These are phyloP conservation scores for Colletotrichum sp. DNA, from an alignment of 2,329 filamentous ascomycete genomes.

Conservation along the genomic window DNA sequence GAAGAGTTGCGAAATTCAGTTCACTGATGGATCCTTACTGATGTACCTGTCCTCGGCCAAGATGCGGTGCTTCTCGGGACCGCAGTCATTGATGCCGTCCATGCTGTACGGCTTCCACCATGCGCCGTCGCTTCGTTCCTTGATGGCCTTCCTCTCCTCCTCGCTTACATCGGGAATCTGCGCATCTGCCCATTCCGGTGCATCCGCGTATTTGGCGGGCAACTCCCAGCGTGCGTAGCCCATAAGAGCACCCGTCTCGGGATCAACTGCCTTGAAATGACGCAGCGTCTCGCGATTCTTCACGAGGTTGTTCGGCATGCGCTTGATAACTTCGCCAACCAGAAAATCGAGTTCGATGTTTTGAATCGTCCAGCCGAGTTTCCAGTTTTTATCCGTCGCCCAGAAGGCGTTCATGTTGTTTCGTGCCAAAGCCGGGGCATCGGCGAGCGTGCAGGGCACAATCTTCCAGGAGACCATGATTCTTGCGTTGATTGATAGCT, in stretches of 20 bases:
- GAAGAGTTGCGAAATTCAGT: not conserved
- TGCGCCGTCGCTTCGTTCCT: conserved; percentile 2
- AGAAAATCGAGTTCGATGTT: conserved; percentile 12
- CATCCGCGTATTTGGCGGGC: conserved; percentile 6
- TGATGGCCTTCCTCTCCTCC: conserved; percentile 8
- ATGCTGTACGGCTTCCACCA: conserved; percentile 12
- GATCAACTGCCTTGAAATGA: conserved; percentile 27
- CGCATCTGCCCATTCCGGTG: conserved; percentile 15
- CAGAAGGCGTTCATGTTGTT: conserved; percentile 32
- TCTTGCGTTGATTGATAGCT: not conserved
- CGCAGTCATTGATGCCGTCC: not conserved
- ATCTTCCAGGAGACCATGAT: not conserved
- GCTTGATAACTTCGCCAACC: conserved; percentile 9
- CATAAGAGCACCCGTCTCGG: conserved; percentile 24
- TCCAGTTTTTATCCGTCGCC: conserved; percentile 25
- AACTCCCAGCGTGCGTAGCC: conserved; percentile 28
- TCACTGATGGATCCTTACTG: conserved; percentile 1
- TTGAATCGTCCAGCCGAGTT: conserved; percentile 18
- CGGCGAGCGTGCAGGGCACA: conserved; percentile 23
- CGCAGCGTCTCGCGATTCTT: conserved; percentile 20
- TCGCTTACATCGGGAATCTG: conserved; percentile 19
- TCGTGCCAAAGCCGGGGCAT: conserved; percentile 23
- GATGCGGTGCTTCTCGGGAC: conserved; percentile 9
- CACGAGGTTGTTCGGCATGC: conserved; percentile 23
- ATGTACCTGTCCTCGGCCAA: conserved; percentile 16